Evolutionary conservation across 495 filamentous ascomycete species (phyloP), one percentile per base, ranked within the genome.

Genomic region (Talaromyces stipitatus): DNA sequence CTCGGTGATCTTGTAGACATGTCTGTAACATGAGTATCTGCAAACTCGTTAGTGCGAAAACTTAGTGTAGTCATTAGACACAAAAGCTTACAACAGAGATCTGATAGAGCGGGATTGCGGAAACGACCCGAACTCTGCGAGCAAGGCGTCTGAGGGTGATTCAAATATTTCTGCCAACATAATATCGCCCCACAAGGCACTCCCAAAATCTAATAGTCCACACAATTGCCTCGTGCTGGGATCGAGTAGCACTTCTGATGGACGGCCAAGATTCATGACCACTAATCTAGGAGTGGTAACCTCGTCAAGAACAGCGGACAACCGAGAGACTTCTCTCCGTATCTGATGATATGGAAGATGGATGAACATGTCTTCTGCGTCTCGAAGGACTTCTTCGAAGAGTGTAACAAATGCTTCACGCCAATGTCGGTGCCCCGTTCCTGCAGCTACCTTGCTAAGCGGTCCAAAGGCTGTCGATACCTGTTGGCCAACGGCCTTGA

Each of bases 301-400:
- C 54, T 80, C 72, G 20, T 87, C 82, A 0, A 90, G 74, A 0
- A 65, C 69, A 32, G 69, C 64, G 8, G 73, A 75, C 50, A 81
- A 69, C 29, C 73, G 67, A 58, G 58, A 61, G 8, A 82, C 61
- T 33, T 82, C 74, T 24, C 77, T 70, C 32, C 86, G 77, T 47
- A 91, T 80, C 54, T 78, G 69, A 14, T 77, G 74, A 62, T 90
- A 90, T 1, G 86, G 85, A 12, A 90, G 65, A 50, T 79, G 74
- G 51, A 91, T 77, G 29, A 84, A 75, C 69, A 83, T 82, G 55
- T 90, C 87, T 61, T 91, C 87, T 12, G 78, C 83, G 62, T 90
- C 87, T 18, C 83, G 81, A 24, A 90, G 71, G 12, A 82, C 68
- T 3, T 77, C 69, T 60, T 90, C 87, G 11, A 88, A 72, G 38